Base-by-base conservation (phyloP, 495 filamentous ascomycete genomes). In the Aspergillus biplanus region DNA sequence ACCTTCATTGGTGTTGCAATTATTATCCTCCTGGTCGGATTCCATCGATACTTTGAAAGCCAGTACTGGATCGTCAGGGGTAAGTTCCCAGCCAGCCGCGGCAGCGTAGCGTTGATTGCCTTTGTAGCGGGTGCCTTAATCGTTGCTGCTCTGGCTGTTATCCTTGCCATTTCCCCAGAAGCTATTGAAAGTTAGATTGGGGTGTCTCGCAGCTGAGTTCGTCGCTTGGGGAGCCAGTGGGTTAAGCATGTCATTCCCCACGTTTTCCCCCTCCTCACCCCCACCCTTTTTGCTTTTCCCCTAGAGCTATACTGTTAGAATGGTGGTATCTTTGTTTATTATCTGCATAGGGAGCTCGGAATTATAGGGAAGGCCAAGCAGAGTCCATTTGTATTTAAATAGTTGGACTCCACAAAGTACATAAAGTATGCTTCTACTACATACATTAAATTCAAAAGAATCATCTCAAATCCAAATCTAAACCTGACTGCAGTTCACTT, bases 1-100 rank as follows among this genome's bases (percentile, higher is more conserved):
- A 96, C 93, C 0, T 99, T 99, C 68, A 83, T 99, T 50, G 92
- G 81, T 0, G 90, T 98, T 60, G 87, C 90, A 50, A 92, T 99
- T 56, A 58, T 97, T 31, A 86, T 97, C 46, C 81, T 99, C n/a
- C 75, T 92, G 35, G 77, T 97, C 52, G 95, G 95, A 31, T 89
- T 90, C 65, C 87, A 91, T 66, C 81, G 89, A 52, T 92, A 86
- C 56, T 85, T 86, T 64, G 82, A 86, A 62, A 82, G 81, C 49
- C 83, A 86, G 77, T 87, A 94, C 67, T 99, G 96, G 90, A 87
- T 99, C 57, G 87, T 97, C 44, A 83, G 88, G 60, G 94, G 94
- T 59, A 97, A 97, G 71, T 99, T 97, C 65, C 94, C 94, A 0
- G 94, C 94, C 1, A 94, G 91, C 69, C 83, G 94, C 48, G 93